Conservation (phyloP, 495 filamentous ascomycete species). For the Aspergillus panamensis region DNA sequence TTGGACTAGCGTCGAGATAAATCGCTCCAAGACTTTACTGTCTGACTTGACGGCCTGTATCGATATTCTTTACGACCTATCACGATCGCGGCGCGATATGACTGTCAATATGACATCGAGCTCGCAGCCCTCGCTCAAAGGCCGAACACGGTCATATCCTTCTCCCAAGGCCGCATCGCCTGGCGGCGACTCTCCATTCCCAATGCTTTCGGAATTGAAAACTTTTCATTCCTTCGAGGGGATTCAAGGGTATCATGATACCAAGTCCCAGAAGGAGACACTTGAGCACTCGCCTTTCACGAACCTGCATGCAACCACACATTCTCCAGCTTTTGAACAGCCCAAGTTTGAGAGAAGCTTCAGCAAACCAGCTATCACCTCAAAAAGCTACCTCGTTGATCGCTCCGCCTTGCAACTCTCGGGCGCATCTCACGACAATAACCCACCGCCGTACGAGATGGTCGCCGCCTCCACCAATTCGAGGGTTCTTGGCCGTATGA, state of each 20-base stretch:
- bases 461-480: conserved; percentile 45
- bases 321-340: conserved; percentile 15
- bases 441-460: conserved; percentile 46
- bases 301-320: conserved; percentile 22
- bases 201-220: conserved; percentile 25
- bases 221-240: conserved; percentile 30
- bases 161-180: conserved; percentile 15
- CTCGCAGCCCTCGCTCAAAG: conserved; percentile 28
- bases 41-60: conserved; percentile 79
- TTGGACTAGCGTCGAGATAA: conserved; percentile 50
- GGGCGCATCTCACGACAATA: conserved; percentile 41
- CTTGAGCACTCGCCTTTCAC: conserved; percentile 23
- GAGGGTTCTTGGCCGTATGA: conserved; percentile 45
- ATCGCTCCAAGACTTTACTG: conserved; percentile 57
- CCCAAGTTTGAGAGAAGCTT: conserved; percentile 17
- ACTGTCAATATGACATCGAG: conserved; percentile 39
- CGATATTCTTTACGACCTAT: conserved; percentile 86
- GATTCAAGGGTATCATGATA: conserved; percentile 31
- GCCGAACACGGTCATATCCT: conserved; percentile 27
- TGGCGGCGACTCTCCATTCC: conserved; percentile 8
- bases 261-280: conserved; percentile 17
- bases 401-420: conserved; percentile 43
- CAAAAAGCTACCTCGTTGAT: conserved; percentile 39
- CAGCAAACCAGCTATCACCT: conserved; percentile 17
- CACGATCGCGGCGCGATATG: conserved; percentile 60